Evolutionary conservation across 495 filamentous ascomycete species (phyloP), one percentile per base, ranked within the genome.

Genomic region (Collariella sp.): DNA sequence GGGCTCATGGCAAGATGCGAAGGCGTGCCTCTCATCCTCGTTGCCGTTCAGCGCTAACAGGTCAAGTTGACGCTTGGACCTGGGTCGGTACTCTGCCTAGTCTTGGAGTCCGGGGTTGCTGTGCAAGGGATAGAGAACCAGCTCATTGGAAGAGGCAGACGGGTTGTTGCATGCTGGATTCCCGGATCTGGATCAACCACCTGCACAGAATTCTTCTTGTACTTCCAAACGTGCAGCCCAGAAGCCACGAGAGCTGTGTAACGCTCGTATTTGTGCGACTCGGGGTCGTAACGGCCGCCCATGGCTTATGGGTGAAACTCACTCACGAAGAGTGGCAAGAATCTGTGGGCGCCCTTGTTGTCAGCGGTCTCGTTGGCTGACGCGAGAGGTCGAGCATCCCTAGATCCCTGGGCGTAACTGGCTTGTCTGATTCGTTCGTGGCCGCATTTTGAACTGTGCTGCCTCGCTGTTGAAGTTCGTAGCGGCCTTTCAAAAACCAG

Each of bases 191-290:
- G 36, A 50, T 50, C 50, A 26, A 46, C 44, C 29, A n/a, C 38
- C 46, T 45, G 43, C 35, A 47, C 41, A 47, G 39, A 39, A 18
- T 46, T 54, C 38, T 46, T 16, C 10, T 43, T n/a, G 36, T 48
- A 48, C 33, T 9, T 40, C 47, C 48, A 23, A 19, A 18, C 44
- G 35, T 40, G 41, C 50, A 50, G 40, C 46, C 44, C 50, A 38
- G 46, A 35, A 51, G 24, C 46, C 46, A 50, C 31, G 41, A 55
- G 36, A 20, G 36, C 26, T 50, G 46, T 54, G 40, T 41, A 47
- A 52, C 51, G 18, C 26, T 59, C 51, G 57, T 59, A 48, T 59
- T 59, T 55, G 52, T 46, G 45, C 39, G 26, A 47, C 50, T 10
- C 13, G 26, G 35, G 16, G 23, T 38, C 33, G 55, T 35, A 19